Evolutionary conservation across 2,329 filamentous ascomycete genomes (phyloP).

Genomic region (Ophiognomonia clavigignenti-juglandacearum): DNA sequence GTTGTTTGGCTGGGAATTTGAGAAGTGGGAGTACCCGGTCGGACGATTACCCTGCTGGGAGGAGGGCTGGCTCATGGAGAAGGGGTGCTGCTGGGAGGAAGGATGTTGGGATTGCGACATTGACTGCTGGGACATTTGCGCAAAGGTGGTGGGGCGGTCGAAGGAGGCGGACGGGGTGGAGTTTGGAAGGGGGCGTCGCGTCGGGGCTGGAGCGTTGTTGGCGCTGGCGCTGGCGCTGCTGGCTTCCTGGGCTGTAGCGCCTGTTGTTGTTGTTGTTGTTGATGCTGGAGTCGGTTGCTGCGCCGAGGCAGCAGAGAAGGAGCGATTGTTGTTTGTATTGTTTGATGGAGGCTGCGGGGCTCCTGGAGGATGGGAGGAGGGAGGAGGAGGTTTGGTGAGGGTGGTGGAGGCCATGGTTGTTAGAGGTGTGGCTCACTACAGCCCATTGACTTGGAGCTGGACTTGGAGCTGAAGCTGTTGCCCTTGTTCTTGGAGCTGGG

Average conservation of each 20-base stretch:
- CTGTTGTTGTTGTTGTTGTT: no score
- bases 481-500: no score
- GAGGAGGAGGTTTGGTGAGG: constrained; percentile 23
- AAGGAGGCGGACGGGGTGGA: constrained; percentile 11
- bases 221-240: not conserved
- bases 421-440: constrained; percentile 12
- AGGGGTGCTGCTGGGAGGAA: constrained; percentile 50
- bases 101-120: constrained; percentile 29
- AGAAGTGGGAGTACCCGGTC: constrained; percentile 33
- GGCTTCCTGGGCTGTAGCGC: not conserved
- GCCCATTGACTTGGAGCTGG: constrained; percentile 14
- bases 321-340: constrained; percentile 10
- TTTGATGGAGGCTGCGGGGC: constrained; percentile 17
- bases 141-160: constrained; percentile 18
- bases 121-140: constrained; percentile 20
- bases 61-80: constrained; percentile 51
- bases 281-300: no score
- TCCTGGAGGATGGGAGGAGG: constrained; percentile 15
- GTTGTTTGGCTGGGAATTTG: constrained; percentile 28
- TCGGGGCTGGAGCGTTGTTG: not conserved
- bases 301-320: constrained; percentile 21
- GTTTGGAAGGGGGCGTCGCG: constrained; percentile 6
- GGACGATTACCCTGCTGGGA: constrained; percentile 35
- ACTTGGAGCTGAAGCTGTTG: no score
- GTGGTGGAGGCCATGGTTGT: constrained; percentile 32